Base-by-base conservation (phyloP, 1,284 basidiomycete species). In the Sanguinoderma infundibulare region DNA sequence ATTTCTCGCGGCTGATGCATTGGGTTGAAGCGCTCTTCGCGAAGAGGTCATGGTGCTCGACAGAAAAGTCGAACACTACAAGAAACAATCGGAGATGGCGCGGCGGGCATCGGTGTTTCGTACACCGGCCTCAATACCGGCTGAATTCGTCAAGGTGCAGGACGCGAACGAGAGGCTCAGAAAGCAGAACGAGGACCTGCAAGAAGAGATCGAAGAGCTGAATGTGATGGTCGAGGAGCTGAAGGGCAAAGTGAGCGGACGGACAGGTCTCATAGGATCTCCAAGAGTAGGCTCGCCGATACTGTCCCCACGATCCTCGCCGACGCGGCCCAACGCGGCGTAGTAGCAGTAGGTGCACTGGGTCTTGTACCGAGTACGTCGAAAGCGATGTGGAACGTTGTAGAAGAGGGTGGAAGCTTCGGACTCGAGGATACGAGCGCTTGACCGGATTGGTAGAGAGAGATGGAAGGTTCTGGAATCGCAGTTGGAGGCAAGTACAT, bases 191-290 rank as follows among this genome's bases (percentile, higher is more conserved):
- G 74, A 74, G 6, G 80, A 84, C 20, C 68, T 90, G 62, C 81
- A 80, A 57, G 87, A 89, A 28, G 85, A 90, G 68, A 74, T 90
- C 47, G 88, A 92, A 64, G 91, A 94, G 69, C 74, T 91, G 75
- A 83, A 81, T 57, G 87, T 83, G 28, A 89, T 87, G 81, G 76
- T 91, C n/a, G 89, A 91, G 69, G 69, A 85, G 28, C 70, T 91
- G 67, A 88, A 82, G 68, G 82, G 77, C 53, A 83, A 86, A 67
- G 72, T 81, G 53, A 80, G 77, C 54, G 81, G 84, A 22, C 78
- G 75, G 57, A 77, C 74, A 40, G 65, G 65, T 3, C 53, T 62
- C 22, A 47, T 64, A 32, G 55, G 49, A 17, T 53, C 54, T 3
- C 57, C 51, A 20, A 32, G 56, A 32, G 36, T 46, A 35, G 54